phyloP scores from a whole-genome alignment of 495 filamentous ascomycete genomes.

The Astrothelium macrocarpum region DNA sequence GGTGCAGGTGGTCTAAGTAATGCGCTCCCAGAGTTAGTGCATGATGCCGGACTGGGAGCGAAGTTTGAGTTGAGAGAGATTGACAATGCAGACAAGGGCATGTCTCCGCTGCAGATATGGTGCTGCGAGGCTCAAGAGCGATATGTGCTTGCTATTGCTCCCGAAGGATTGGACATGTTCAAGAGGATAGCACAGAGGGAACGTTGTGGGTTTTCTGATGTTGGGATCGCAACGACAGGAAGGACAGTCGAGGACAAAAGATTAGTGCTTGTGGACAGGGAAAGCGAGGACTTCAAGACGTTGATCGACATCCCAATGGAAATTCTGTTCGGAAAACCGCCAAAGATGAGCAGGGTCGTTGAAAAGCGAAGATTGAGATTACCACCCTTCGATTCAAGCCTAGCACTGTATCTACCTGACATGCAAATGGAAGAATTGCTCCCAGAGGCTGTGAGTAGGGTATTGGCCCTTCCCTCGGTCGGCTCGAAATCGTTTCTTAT shows the following conservation, averaged over 20 bases:
- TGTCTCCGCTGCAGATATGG: conserved; percentile 96
- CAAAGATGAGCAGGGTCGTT: conserved; percentile 73
- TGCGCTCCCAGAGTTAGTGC: conserved; percentile 82
- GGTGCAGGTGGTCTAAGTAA: conserved; percentile 93
- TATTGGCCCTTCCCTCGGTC: conserved; percentile 77
- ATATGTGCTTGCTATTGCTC: conserved; percentile 78
- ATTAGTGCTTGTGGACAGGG: conserved; percentile 71
- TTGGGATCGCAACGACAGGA: conserved; percentile 64
- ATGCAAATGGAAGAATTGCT: conserved; percentile 56
- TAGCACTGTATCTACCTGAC: conserved; percentile 54
- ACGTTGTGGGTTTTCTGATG: conserved; percentile 87
- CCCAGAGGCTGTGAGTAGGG: conserved; percentile 63
- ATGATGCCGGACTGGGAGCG: conserved; percentile 81
- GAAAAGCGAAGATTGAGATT: conserved; percentile 60
- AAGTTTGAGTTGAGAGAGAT: conserved; percentile 86
- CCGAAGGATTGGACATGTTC: conserved; percentile 71
- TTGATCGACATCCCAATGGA: conserved; percentile 90
- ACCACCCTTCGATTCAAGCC: conserved; percentile 60
- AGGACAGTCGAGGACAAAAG: conserved; percentile 52
- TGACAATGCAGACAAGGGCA: conserved; percentile 76
- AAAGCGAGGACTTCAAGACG: conserved; percentile 62
- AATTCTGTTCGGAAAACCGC: conserved; percentile 81
- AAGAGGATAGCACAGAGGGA: conserved; percentile 74
- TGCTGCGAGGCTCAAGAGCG: conserved; percentile 94
- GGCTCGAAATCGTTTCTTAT: conserved; percentile 96